Percentiles rank a stretch among this genome's conserved stretches.
Conservation (phyloP, 257 asterid species). For the Solanum virginianum region DNA sequence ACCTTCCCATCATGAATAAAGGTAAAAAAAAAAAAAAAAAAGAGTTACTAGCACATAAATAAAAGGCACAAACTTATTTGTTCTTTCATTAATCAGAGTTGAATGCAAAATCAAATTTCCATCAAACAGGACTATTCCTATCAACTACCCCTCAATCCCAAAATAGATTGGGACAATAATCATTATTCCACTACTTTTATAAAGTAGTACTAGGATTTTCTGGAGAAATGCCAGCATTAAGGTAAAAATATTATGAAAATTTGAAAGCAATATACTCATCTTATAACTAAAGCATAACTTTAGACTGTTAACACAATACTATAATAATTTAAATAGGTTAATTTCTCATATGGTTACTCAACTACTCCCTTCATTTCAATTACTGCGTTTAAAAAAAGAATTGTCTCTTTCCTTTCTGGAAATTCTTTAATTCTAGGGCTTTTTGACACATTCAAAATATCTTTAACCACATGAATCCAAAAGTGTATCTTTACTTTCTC, state of each 20-base stretch:
- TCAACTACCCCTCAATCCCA: neutral
- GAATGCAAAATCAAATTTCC: neutral
- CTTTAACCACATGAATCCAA: too few species aligned
- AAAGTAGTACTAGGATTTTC: neutral
- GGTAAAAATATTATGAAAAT: neutral
- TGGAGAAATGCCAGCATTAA: neutral
- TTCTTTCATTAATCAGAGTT: neutral
- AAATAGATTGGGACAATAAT: neutral
- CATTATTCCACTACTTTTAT: neutral
- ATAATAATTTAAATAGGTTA: too few species aligned
- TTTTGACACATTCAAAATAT: too few species aligned
- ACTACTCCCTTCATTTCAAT: too few species aligned
- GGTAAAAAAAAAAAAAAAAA: neutral
- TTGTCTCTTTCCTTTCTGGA: too few species aligned
- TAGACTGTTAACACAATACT: too few species aligned
- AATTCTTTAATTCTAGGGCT: too few species aligned
- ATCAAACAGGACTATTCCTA: neutral
- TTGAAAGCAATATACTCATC: neutral
- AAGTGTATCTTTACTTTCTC: too few species aligned
- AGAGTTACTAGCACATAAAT: neutral
- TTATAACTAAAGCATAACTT: too few species aligned
- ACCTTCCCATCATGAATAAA: conserved; percentile 28
- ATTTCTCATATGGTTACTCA: too few species aligned
- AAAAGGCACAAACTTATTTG: neutral
- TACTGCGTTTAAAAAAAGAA: too few species aligned